A percentile compares a stretch with the other conserved stretches of the same genome.
Evolutionary conservation across 2,329 filamentous ascomycete genomes (phyloP).

Genomic region (Alternaria gaisen): DNA sequence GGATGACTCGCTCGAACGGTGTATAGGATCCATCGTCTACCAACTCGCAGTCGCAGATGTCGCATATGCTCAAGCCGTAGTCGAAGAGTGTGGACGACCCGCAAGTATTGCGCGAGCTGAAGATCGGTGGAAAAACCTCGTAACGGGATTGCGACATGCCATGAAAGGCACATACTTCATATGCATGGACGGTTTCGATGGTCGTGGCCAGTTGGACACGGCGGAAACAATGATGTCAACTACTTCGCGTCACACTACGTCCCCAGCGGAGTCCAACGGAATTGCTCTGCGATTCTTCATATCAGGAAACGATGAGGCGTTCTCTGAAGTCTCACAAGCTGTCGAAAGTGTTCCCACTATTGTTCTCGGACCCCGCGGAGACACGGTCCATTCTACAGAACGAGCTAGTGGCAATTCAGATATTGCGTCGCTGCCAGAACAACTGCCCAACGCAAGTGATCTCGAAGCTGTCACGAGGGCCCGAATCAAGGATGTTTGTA

Average conservation of each 20-base stretch:
- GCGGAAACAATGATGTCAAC: neutral
- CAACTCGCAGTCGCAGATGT: slow-evolving; percentile 17
- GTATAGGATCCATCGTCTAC: slow-evolving; percentile 25
- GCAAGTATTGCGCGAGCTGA: slow-evolving; percentile 10
- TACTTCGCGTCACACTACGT: neutral
- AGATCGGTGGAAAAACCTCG: slow-evolving; percentile 14
- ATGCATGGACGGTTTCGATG: slow-evolving; percentile 22
- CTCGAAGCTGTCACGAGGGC: slow-evolving; percentile 13
- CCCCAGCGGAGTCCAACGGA: neutral
- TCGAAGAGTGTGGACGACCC: neutral
- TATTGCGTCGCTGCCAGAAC: neutral
- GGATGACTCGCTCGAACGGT: slow-evolving; percentile 22
- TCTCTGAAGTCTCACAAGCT: neutral
- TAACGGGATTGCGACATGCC: slow-evolving; percentile 1
- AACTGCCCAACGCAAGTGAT: slow-evolving; percentile 11
- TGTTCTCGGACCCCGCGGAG: neutral
- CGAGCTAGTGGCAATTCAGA: neutral
- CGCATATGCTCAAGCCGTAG: slow-evolving; percentile 20
- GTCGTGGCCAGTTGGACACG: neutral
- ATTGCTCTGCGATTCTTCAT: neutral
- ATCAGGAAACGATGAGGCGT: neutral
- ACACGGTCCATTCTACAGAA: neutral
- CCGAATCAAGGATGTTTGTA: slow-evolving; percentile 13
- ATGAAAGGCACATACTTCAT: slow-evolving; percentile 28
- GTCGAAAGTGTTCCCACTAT: neutral